Conservation (phyloP, 2,329 filamentous ascomycete genomes). For the Stachybotrys chartarum region DNA sequence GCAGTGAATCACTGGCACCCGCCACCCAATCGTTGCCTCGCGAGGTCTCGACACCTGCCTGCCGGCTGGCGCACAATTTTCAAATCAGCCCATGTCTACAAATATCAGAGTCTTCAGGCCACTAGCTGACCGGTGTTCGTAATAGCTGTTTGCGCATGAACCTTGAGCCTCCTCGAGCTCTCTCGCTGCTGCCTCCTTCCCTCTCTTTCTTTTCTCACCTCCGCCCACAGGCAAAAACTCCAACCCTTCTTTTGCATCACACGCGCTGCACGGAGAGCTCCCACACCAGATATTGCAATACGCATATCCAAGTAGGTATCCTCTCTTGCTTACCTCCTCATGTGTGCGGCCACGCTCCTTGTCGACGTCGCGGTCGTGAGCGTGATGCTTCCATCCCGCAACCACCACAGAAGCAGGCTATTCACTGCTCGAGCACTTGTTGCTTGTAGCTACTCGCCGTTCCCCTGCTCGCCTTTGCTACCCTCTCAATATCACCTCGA, state of each 20-base stretch:
- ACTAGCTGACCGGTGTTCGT: not conserved
- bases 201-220: not conserved
- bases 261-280: not conserved
- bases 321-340: too few species aligned
- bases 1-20: not conserved
- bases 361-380: too few species aligned
- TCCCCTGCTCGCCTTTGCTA: not conserved
- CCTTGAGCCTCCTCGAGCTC: not conserved
- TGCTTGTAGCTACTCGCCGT: not conserved
- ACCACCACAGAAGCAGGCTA: too few species aligned
- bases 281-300: too few species aligned
- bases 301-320: too few species aligned
- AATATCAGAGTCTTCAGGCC: not conserved
- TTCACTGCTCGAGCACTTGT: not conserved
- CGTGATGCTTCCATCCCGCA: too few species aligned
- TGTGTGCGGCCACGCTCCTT: too few species aligned
- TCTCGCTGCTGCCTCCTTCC: not conserved
- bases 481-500: not conserved
- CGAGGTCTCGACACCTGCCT: not conserved
- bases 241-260: not conserved
- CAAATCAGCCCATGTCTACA: not conserved
- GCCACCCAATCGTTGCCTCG: too few species aligned
- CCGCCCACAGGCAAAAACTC: not conserved
- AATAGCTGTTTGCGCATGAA: not conserved
- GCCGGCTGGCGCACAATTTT: not conserved